phyloP scores from a whole-genome alignment of 176 grass and related monocot genomes.

The Oryza nivara region DNA sequence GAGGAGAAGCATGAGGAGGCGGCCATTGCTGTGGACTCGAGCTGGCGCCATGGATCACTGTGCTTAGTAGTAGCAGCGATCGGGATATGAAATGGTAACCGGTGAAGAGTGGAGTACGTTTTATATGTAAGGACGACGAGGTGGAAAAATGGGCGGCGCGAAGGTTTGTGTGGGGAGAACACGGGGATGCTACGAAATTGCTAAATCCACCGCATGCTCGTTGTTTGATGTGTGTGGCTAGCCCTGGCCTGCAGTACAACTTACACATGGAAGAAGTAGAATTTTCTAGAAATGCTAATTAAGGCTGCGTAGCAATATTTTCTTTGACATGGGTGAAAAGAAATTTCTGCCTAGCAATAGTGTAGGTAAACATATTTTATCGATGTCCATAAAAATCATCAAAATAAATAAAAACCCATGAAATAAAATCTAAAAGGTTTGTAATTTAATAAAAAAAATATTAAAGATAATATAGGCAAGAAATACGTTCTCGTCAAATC shows the following conservation, averaged over 20 bases:
- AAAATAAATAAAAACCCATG: too few relatives aligned
- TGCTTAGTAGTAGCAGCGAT: not conserved
- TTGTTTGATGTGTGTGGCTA: not conserved
- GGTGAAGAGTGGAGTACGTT: not conserved
- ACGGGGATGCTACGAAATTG: constrained; percentile 6
- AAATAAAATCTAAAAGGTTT: too few relatives aligned
- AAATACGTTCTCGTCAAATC: too few relatives aligned
- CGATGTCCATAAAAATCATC: too few relatives aligned
- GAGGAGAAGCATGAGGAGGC: constrained; percentile 9
- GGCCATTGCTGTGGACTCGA: not conserved
- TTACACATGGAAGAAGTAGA: not conserved
- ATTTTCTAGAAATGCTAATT: not conserved
- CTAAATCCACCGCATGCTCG: not conserved
- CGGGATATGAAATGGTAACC: not conserved
- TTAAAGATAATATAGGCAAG: too few relatives aligned
- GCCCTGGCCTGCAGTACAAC: not conserved
- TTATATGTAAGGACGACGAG: constrained; percentile 32
- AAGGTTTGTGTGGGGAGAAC: not conserved
- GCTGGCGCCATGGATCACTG: constrained; percentile 9
- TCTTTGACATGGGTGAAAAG: not conserved
- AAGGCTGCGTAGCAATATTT: not conserved
- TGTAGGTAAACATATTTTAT: too few relatives aligned
- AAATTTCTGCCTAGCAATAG: too few relatives aligned
- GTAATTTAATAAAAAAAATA: too few relatives aligned
- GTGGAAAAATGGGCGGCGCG: constrained; percentile 38